These are phyloP conservation scores for Taiozyma sp. DNA, from an alignment of 1,139 yeast genomes.

Conservation along the genomic window DNA sequence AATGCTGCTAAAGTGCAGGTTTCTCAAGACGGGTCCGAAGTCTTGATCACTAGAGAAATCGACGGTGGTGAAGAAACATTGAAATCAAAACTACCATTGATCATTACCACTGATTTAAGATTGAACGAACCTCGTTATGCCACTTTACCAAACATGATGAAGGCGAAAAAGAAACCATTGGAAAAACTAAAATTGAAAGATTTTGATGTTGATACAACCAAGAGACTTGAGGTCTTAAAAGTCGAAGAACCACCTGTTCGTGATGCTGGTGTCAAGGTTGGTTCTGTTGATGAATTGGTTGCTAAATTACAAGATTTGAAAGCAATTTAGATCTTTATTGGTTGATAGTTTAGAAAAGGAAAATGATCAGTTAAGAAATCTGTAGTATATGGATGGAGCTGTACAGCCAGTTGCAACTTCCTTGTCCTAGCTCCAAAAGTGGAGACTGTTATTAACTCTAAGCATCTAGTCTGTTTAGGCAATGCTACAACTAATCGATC, in stretches of 20 bases:
- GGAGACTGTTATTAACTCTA: too few species aligned
- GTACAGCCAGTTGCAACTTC: too few species aligned
- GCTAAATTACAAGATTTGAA: slow-evolving; percentile 62
- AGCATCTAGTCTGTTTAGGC: too few species aligned
- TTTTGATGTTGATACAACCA: slow-evolving; percentile 53
- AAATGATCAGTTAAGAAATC: background rate
- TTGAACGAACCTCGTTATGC: slow-evolving; percentile 94
- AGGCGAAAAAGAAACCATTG: slow-evolving; percentile 95
- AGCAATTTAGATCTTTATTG: background rate
- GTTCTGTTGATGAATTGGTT: slow-evolving; percentile 75
- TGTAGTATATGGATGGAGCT: too few species aligned
- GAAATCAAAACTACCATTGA: slow-evolving; percentile 71
- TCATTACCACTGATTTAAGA: slow-evolving; percentile 89
- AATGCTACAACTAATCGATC: too few species aligned
- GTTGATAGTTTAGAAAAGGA: background rate
- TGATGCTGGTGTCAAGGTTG: slow-evolving; percentile 76
- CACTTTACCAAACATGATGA: slow-evolving; percentile 91
- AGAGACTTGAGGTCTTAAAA: slow-evolving; percentile 63
- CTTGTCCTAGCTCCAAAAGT: too few species aligned
- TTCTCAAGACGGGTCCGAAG: slow-evolving; percentile 33
- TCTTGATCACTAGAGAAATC: slow-evolving; percentile 82
- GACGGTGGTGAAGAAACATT: slow-evolving; percentile 93
- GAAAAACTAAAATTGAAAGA: slow-evolving; percentile 66
- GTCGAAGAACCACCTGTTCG: slow-evolving; percentile 85
- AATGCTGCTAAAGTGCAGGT: slow-evolving; percentile 86